phyloP scores from a whole-genome alignment of 805 yeast genomes.

The Candida ipomoeae region DNA sequence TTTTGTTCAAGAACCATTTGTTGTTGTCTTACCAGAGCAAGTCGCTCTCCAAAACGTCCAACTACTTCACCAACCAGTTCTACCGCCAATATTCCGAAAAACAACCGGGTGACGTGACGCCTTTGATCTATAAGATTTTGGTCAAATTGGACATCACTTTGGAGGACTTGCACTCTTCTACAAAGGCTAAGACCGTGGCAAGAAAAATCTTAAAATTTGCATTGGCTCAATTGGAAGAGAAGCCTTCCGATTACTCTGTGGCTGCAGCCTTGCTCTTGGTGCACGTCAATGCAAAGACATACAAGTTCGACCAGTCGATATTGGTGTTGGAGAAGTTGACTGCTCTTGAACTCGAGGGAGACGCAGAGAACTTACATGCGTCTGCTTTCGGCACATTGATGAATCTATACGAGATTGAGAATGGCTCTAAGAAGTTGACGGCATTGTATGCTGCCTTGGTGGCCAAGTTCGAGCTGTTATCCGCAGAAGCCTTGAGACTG shows the following conservation, averaged over 20 bases:
- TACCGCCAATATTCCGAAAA: conserved; percentile 18
- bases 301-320: conserved; percentile 24
- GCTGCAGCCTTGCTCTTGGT: conserved; percentile 29
- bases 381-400: conserved; percentile 11
- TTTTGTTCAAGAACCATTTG: conserved; percentile 42
- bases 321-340: conserved; percentile 13
- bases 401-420: conserved; percentile 9
- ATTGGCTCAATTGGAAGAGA: conserved; percentile 12
- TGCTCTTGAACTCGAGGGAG: conserved; percentile 7
- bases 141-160: conserved; percentile 25
- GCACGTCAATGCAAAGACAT: conserved; percentile 20
- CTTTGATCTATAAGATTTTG: conserved; percentile 27
- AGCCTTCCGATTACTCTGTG: conserved; percentile 14
- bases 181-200: conserved; percentile 14
- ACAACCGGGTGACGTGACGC: conserved; percentile 31
- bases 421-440: neutral
- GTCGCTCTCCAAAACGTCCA: conserved; percentile 27
- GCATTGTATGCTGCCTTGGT: conserved; percentile 3
- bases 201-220: conserved; percentile 20
- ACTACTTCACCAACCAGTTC: conserved; percentile 21
- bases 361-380: conserved; percentile 7
- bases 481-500: conserved; percentile 7
- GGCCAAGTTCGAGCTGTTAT: conserved; percentile 4
- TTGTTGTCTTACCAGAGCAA: conserved; percentile 39
- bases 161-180: conserved; percentile 22